These are phyloP conservation scores for Emergomyces africanus DNA, from an alignment of 2,329 filamentous ascomycete species.

Conservation along the genomic window DNA sequence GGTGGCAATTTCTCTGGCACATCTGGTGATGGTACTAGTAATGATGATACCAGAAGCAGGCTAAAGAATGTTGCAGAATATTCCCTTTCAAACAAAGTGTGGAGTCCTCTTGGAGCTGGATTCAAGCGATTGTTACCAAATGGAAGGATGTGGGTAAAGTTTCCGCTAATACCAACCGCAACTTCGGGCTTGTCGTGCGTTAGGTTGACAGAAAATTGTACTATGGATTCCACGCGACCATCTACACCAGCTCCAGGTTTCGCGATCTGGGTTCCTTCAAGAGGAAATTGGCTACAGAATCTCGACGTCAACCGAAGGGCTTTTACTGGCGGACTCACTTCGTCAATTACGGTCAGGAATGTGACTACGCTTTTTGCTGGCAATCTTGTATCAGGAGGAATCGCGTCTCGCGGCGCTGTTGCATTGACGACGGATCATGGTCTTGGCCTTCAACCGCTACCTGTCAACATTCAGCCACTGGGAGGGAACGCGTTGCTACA, in stretches of 20 bases:
- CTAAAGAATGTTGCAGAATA: constrained; percentile 68
- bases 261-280: constrained; percentile 82
- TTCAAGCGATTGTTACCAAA: constrained; percentile 52
- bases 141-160: constrained; percentile 56
- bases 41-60: constrained; percentile 48
- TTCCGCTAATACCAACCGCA: constrained; percentile 66
- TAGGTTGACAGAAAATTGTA: constrained; percentile 67
- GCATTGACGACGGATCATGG: constrained; percentile 38
- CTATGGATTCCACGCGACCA: constrained; percentile 60
- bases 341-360: constrained; percentile 49
- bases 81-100: constrained; percentile 53
- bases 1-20: constrained; percentile 78
- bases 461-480: constrained; percentile 36
- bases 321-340: constrained; percentile 60
- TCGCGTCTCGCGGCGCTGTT: constrained; percentile 60
- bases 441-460: constrained; percentile 28
- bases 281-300: constrained; percentile 77
- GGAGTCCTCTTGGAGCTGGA: constrained; percentile 71
- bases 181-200: constrained; percentile 55
- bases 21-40: constrained; percentile 18
- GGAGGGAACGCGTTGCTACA: constrained; percentile 13
- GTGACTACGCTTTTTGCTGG: constrained; percentile 58
- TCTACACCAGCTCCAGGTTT: constrained; percentile 60
- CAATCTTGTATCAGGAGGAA: constrained; percentile 62
- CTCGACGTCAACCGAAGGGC: constrained; percentile 50